Percentiles rank a stretch among this genome's conserved stretches.
These are phyloP conservation scores for Puccinia triticina DNA, from an alignment of 1,284 basidiomycete genomes.

Conservation along the genomic window DNA sequence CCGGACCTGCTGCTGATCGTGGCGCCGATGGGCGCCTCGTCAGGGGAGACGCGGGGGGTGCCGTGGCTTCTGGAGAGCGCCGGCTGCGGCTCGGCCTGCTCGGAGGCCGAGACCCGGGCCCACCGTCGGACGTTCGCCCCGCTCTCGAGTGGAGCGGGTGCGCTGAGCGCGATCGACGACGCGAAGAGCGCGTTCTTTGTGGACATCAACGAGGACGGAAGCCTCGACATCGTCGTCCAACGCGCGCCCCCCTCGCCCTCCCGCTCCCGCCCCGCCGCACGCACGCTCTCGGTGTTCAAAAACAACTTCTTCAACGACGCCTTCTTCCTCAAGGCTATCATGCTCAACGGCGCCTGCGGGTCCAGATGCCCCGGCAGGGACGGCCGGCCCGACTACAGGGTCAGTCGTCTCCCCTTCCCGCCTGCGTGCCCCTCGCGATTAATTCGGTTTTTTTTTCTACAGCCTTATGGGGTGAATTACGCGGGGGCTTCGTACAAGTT, in stretches of 20 bases:
- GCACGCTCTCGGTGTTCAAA: constrained; percentile 76
- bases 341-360: constrained; percentile 88
- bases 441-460: too few species aligned
- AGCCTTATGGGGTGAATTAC: constrained; percentile 92
- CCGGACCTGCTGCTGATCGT: constrained; percentile 82
- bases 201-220: constrained; percentile 93
- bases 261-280: constrained; percentile 63
- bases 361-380: constrained; percentile 72
- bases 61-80: constrained; percentile 75
- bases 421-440: too few species aligned
- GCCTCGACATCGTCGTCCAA: constrained; percentile 87
- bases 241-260: constrained; percentile 65
- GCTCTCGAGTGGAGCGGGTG: constrained; percentile 66
- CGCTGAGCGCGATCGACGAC: constrained; percentile 72
- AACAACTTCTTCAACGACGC: constrained; percentile 99
- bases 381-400: constrained; percentile 71
- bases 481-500: constrained; percentile 97
- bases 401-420: too few species aligned
- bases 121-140: constrained; percentile 69
- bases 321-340: constrained; percentile 98
- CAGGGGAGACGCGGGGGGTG: constrained; percentile 62
- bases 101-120: constrained; percentile 52
- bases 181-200: constrained; percentile 79
- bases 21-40: constrained; percentile 57
- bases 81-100: constrained; percentile 66